A percentile compares a stretch with the other conserved stretches of the same genome.
These are phyloP conservation scores for Xylaria bambusicola DNA, from an alignment of 495 filamentous ascomycete species.

Conservation along the genomic window DNA sequence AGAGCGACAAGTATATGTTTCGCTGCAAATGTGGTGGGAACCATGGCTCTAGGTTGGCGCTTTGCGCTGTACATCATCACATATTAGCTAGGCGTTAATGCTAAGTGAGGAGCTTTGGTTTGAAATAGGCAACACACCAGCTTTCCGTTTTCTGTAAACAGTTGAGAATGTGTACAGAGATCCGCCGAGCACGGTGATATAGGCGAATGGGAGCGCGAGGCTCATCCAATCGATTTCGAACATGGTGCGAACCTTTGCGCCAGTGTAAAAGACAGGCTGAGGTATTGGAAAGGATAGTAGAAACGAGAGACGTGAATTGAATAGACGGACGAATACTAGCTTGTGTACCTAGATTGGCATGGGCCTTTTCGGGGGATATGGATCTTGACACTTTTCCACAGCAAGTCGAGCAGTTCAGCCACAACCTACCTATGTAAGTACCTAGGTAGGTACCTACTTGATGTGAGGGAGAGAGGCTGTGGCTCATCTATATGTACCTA, in stretches of 20 bases:
- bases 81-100: slow-evolving; percentile 5
- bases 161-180: slow-evolving; percentile 89
- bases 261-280: background rate
- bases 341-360: background rate
- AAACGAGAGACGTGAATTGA: slow-evolving; percentile 17
- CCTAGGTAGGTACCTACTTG: background rate
- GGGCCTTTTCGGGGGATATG: slow-evolving; percentile 27
- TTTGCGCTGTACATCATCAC: slow-evolving; percentile 57
- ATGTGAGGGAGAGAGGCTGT: too few relatives aligned
- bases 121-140: slow-evolving; percentile 55
- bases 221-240: slow-evolving; percentile 74
- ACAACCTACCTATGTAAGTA: slow-evolving; percentile 10
- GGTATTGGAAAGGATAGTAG: slow-evolving; percentile 15
- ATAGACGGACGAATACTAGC: slow-evolving; percentile 1
- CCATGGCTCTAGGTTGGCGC: slow-evolving; percentile 85
- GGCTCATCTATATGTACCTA: background rate
- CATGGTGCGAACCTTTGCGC: slow-evolving; percentile 38
- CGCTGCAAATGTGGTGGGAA: slow-evolving; percentile 86
- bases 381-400: slow-evolving; percentile 41
- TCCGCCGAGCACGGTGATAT: slow-evolving; percentile 81
- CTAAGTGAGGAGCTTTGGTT: background rate
- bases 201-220: slow-evolving; percentile 80
- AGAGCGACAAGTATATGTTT: slow-evolving; percentile 89
- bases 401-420: background rate
- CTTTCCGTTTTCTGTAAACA: slow-evolving; percentile 91